These are phyloP conservation scores for Naumovozyma baii DNA, from an alignment of 805 yeast species.

Conservation along the genomic window DNA sequence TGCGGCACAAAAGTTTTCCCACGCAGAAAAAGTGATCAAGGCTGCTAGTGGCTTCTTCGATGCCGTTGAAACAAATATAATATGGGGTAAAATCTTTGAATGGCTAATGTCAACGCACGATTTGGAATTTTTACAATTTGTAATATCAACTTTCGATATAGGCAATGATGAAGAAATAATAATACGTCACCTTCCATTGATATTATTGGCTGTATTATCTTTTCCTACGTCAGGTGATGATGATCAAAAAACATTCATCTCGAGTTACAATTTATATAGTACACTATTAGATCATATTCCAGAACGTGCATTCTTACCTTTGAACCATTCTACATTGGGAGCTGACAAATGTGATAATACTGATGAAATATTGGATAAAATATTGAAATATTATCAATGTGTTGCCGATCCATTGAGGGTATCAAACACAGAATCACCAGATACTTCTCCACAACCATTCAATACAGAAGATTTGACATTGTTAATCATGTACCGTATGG, in stretches of 20 bases:
- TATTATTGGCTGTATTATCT: constrained; percentile 41
- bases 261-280: constrained; percentile 18
- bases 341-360: constrained; percentile 6
- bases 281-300: constrained; percentile 48
- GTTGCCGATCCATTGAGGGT: constrained; percentile 13
- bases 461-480: constrained; percentile 36
- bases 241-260: constrained; percentile 1
- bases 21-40: constrained; percentile 34
- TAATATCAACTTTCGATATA: constrained; percentile 57
- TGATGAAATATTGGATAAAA: constrained; percentile 19
- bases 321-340: constrained; percentile 33
- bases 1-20: constrained; percentile 33
- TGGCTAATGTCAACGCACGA: constrained; percentile 25
- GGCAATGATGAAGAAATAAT: constrained; percentile 77
- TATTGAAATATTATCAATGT: constrained; percentile 30
- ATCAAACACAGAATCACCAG: constrained; percentile 9
- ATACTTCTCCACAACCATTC: constrained; percentile 30
- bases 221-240: constrained; percentile 9
- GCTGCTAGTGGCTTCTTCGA: constrained; percentile 70
- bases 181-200: constrained; percentile 62
- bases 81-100: constrained; percentile 59
- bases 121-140: constrained; percentile 45
- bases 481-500: constrained; percentile 29
- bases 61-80: constrained; percentile 68
- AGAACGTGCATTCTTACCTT: constrained; percentile 49